Evolutionary conservation across 164 flowering plant genomes (phyloP), one percentile per base, ranked within the genome.

Genomic region (Kalanchoe fedtschenkoi): DNA sequence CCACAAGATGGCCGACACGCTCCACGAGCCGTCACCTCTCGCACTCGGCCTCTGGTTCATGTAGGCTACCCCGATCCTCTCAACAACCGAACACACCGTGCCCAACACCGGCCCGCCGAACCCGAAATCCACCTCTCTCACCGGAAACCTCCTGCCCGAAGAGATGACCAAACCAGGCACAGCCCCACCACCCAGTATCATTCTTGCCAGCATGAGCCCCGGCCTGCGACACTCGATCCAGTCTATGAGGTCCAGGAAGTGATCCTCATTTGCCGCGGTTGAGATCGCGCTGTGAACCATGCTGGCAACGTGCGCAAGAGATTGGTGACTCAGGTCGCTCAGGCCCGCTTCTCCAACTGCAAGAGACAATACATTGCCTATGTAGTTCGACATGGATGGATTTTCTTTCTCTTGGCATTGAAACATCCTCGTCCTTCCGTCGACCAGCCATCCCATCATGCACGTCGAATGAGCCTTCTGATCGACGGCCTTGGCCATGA

Each of bases 371-470:
- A 79, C 75, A 58, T 82, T 82, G 0, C 86, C 86, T 11, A 82
- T 74, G 71, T 79, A 82, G 29, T 74, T 69, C 1, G 74, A 62
- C 77, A 73, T 65, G 46, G 68, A 61, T n/a, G n/a, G n/a, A 19
- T 63, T 55, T 4, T 53, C 22, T 10, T 65, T 51, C 5, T 24
- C 6, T 1, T n/a, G 7, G 43, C 22, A 3, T 1, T 17, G 15
- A 34, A 22, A 30, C 60, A 71, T 65, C 54, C 83, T 76, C 0
- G 43, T 56, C 0, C 83, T 47, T 22, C 86, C 83, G 35, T 82
- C 83, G 0, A 80, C 80, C 32, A 80, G 60, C 80, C 82, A 82
- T 1, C 86, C 86, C 80, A 80, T 76, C 72, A 75, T 80, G 70
- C 83, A 79, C 4, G 38, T 65, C 33, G 42, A 39, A 9, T 70